Evolutionary conservation across 164 flowering plant species (phyloP).

Genomic region (Vitis amurensis): DNA sequence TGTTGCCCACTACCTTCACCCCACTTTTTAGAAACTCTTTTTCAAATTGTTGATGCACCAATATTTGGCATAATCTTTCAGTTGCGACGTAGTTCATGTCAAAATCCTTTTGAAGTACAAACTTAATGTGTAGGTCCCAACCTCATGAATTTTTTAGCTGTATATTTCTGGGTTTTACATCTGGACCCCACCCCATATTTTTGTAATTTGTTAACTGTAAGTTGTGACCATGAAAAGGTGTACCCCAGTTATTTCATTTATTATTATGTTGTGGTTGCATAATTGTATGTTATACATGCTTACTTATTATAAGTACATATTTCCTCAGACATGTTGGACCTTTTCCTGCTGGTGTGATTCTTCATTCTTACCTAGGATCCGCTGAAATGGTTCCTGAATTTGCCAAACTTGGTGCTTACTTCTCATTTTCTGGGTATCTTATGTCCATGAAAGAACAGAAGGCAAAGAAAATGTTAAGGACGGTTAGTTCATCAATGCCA

Average conservation of each 20-base stretch:
- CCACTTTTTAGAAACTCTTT: no score
- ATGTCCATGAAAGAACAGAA: slow-evolving; percentile 74
- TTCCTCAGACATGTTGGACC: slow-evolving; percentile 62
- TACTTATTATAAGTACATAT: background rate
- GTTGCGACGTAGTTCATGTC: no score
- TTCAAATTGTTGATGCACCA: no score
- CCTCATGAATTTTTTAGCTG: no score
- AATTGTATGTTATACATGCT: background rate
- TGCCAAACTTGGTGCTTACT: slow-evolving; percentile 89
- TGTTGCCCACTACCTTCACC: no score
- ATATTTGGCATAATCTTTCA: no score
- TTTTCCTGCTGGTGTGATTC: slow-evolving; percentile 82
- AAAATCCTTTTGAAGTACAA: no score
- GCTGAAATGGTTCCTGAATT: slow-evolving; percentile 93
- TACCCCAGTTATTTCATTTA: background rate
- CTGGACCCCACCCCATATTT: no score
- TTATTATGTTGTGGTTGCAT: background rate
- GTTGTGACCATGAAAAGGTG: no score
- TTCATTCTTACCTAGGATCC: slow-evolving; percentile 94
- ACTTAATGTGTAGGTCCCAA: no score
- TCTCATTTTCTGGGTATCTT: slow-evolving; percentile 89
- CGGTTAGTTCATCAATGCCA: slow-evolving; percentile 34
- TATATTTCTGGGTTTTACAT: no score
- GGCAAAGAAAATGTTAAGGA: slow-evolving; percentile 81
- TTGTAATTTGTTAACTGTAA: no score